A percentile compares a stretch with the other conserved stretches of the same genome.
Evolutionary conservation across 768 basidiomycete species (phyloP).

Genomic region (Nidularia pulvinata): DNA sequence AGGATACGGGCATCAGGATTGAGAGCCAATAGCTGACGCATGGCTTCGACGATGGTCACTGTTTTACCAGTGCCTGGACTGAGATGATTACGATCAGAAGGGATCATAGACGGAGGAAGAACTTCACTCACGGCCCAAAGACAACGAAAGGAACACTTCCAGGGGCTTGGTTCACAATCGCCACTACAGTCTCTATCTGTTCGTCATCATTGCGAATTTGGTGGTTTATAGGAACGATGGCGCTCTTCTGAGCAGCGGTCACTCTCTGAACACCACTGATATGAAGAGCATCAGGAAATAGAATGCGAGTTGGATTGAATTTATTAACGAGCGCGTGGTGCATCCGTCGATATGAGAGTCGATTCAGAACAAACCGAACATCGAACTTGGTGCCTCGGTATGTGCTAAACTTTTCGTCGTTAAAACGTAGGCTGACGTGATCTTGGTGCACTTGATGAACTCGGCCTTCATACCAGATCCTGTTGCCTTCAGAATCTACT

Average conservation of each 20-base stretch:
- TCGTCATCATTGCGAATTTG: conserved; percentile 37
- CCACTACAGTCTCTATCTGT: conserved; percentile 49
- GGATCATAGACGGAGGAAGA: neutral
- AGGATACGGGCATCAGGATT: conserved; percentile 47
- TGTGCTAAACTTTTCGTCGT: conserved; percentile 34
- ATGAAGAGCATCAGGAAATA: conserved; percentile 42
- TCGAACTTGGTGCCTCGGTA: conserved; percentile 40
- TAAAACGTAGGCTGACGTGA: conserved; percentile 46
- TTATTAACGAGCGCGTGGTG: conserved; percentile 47
- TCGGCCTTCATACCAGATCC: conserved; percentile 36
- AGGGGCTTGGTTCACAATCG: conserved; percentile 40
- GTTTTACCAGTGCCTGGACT: conserved; percentile 73
- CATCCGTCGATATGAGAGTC: conserved; percentile 50
- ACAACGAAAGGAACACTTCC: conserved; percentile 57
- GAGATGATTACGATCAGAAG: neutral
- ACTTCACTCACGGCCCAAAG: conserved; percentile 58
- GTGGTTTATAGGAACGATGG: conserved; percentile 22
- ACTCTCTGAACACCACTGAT: conserved; percentile 13
- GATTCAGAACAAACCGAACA: conserved; percentile 57
- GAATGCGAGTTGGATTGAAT: conserved; percentile 33
- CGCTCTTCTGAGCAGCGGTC: conserved; percentile 11
- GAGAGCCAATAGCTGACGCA: conserved; percentile 46
- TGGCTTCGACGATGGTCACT: conserved; percentile 62
- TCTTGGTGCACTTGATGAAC: conserved; percentile 46
- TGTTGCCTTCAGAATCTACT: conserved; percentile 13